Conservation (phyloP, 192 early-diverging fungal species). For the Phlyctochytrium arcticum region DNA sequence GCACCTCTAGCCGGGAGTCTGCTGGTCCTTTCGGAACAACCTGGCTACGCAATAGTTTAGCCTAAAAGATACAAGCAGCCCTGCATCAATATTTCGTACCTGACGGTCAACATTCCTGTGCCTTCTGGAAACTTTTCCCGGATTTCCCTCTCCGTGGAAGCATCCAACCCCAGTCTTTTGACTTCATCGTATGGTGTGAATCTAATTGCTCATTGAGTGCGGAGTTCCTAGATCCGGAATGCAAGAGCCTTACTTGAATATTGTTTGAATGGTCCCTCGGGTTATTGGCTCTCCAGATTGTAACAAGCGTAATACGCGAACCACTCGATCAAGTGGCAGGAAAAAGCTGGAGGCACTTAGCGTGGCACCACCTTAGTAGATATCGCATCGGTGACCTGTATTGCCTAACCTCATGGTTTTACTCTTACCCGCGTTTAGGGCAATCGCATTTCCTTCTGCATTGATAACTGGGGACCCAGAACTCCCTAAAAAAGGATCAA, state of each 20-base stretch:
- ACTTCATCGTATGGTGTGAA: constrained; percentile 40
- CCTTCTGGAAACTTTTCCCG: constrained; percentile 54
- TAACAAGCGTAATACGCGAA: constrained; percentile 33
- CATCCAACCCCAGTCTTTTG: constrained; percentile 63
- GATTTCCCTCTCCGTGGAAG: constrained; percentile 54
- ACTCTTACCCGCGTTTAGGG: constrained; percentile 64
- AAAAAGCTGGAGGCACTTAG: constrained; percentile 74
- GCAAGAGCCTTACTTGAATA: constrained; percentile 24
- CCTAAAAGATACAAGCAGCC: background rate
- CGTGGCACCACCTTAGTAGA: constrained; percentile 46
- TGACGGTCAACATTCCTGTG: constrained; percentile 69
- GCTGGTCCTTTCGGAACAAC: constrained; percentile 62
- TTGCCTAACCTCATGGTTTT: background rate
- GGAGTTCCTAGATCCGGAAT: background rate
- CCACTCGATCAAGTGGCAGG: constrained; percentile 64
- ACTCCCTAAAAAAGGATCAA: constrained; percentile 36
- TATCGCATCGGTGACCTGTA: background rate
- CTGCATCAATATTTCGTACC: constrained; percentile 54
- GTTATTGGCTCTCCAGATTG: constrained; percentile 23
- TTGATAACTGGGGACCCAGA: constrained; percentile 79
- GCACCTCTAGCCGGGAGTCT: constrained; percentile 51
- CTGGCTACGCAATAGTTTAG: constrained; percentile 15
- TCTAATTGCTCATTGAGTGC: background rate
- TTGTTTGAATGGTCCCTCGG: constrained; percentile 40
- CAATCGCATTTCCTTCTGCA: constrained; percentile 75